Evolutionary conservation across 2,329 filamentous ascomycete genomes (phyloP).

Genomic region (Aspergillus viridinutans): DNA sequence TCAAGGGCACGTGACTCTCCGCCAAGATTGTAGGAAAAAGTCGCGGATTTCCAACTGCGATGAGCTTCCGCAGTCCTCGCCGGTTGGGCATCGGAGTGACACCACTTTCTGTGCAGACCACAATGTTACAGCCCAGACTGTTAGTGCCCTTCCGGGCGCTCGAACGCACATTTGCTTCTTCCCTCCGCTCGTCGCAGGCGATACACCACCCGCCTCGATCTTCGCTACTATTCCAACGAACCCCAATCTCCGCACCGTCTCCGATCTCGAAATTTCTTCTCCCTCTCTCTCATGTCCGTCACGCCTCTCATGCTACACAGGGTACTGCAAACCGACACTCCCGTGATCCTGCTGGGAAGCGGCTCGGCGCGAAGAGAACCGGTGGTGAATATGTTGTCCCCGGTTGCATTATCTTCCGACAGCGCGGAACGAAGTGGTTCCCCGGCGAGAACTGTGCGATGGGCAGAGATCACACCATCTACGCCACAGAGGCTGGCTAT

Average conservation of each 20-base stretch:
- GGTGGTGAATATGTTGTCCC: constrained; percentile 91
- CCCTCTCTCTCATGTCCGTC: constrained; percentile 48
- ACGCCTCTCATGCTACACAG: constrained; percentile 63
- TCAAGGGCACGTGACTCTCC: constrained; percentile 21
- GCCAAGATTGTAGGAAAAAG: constrained; percentile 18
- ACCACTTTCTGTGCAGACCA: constrained; percentile 7
- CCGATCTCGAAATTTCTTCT: constrained; percentile 28
- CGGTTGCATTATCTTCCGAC: constrained; percentile 97
- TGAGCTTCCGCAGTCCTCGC: constrained; percentile 6
- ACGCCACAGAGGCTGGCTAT: constrained; percentile 77
- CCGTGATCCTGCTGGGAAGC: constrained; percentile 71
- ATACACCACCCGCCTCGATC: constrained; percentile 24
- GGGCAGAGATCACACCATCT: constrained; percentile 95
- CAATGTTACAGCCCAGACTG: constrained; percentile 43
- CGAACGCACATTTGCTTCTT: constrained; percentile 32
- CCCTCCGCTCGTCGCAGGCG: constrained; percentile 24
- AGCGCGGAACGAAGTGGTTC: constrained; percentile 91
- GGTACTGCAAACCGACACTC: constrained; percentile 63
- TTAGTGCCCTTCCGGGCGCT: constrained; percentile 36
- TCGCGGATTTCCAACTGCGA: constrained; percentile 15
- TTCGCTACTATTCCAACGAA: constrained; percentile 24
- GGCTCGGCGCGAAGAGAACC: constrained; percentile 89
- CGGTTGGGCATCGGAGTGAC: constrained; percentile 3
- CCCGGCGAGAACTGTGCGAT: constrained; percentile 93
- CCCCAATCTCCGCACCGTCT: constrained; percentile 22